Conservation (phyloP, 2,329 filamentous ascomycete species). For the Pseudogymnoascus sp. region DNA sequence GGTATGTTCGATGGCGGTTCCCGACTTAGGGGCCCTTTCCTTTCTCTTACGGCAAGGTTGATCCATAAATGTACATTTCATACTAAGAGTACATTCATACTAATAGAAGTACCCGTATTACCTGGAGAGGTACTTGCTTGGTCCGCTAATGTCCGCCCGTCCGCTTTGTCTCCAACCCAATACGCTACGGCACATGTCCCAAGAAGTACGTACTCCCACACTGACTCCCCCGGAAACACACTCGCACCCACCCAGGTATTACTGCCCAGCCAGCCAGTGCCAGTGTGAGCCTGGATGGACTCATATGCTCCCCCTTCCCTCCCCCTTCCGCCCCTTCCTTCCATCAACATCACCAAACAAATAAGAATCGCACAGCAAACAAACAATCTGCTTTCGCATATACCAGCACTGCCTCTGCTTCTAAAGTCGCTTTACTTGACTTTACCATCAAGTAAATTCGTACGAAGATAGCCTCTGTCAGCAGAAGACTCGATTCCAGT, state of each 20-base stretch:
- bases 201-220: not conserved
- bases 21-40: not conserved
- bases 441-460: not conserved
- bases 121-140: not conserved
- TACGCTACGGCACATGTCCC: not conserved
- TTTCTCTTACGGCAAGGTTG: not conserved
- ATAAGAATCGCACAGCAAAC: conserved; percentile 32
- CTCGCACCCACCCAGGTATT: not conserved
- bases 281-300: not conserved
- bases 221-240: not conserved
- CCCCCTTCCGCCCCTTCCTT: conserved; percentile 31
- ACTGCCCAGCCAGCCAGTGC: not conserved
- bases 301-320: conserved; percentile 25
- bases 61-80: conserved; percentile 3
- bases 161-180: not conserved
- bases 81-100: not conserved
- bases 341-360: conserved; percentile 44
- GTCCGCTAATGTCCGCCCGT: not conserved
- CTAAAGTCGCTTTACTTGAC: conserved; percentile 4
- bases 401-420: not conserved
- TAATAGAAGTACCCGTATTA: not conserved
- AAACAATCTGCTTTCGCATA: conserved; percentile 27
- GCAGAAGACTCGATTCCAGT: conserved; percentile 31
- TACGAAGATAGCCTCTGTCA: conserved; percentile 1
- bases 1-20: not conserved